Evolutionary conservation across 148 eudicot species (phyloP).

Genomic region (Euryodendron excelsum): DNA sequence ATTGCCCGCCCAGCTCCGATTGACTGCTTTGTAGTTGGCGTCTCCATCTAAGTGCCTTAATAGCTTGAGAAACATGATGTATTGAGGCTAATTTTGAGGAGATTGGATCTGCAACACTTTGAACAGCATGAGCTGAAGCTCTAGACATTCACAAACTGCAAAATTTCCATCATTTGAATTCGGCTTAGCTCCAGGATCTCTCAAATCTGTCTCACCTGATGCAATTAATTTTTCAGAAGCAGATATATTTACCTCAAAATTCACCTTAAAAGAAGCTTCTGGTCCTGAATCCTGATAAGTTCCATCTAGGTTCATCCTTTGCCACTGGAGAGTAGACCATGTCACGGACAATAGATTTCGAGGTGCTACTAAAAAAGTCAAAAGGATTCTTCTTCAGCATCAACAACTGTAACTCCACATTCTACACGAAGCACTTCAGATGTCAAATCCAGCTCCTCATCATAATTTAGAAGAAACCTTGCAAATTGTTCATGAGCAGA

Average conservation of each 20-base stretch:
- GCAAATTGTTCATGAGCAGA: constrained; percentile 97
- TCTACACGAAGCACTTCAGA: constrained; percentile 55
- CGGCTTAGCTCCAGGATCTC: constrained; percentile 18
- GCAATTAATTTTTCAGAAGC: constrained; percentile 31
- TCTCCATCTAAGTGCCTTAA: constrained; percentile 88
- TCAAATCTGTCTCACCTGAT: constrained; percentile 30
- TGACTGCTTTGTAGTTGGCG: constrained; percentile 58
- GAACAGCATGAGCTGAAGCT: constrained; percentile 36
- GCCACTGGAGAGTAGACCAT: constrained; percentile 28
- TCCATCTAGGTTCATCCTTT: constrained; percentile 29
- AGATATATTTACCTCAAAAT: constrained; percentile 25
- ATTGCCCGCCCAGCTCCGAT: constrained; percentile 29
- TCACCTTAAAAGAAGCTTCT: constrained; percentile 33
- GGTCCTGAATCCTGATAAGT: constrained; percentile 25
- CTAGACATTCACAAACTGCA: constrained; percentile 28
- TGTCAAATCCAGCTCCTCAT: constrained; percentile 61
- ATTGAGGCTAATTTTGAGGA: constrained; percentile 85
- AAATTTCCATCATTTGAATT: constrained; percentile 26
- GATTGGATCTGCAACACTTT: constrained; percentile 57
- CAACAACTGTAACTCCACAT: constrained; percentile 54
- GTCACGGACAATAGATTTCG: constrained; percentile 52
- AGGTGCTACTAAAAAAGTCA: constrained; percentile 53
- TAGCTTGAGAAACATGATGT: constrained; percentile 97
- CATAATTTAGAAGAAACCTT: constrained; percentile 73
- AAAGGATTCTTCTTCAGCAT: constrained; percentile 73